Conservation (phyloP, 2,329 filamentous ascomycete species). For the Monilinia polystroma region DNA sequence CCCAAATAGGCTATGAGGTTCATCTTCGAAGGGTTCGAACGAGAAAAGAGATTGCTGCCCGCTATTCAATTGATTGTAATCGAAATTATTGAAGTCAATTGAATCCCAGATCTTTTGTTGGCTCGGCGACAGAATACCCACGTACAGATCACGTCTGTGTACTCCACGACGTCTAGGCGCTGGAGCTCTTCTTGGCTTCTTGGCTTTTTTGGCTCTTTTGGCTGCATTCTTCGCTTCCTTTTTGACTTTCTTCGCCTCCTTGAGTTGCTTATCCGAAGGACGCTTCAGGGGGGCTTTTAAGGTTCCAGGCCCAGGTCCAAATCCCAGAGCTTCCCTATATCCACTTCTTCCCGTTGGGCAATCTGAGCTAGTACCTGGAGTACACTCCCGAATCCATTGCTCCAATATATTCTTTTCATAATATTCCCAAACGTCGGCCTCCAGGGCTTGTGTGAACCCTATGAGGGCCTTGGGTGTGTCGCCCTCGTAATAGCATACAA, state of each 20-base stretch:
- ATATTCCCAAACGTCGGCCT: background rate
- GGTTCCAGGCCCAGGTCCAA: background rate
- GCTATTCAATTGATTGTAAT: background rate
- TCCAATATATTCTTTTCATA: background rate
- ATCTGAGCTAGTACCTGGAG: background rate
- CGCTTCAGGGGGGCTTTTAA: background rate
- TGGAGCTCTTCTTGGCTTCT: background rate
- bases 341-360: background rate
- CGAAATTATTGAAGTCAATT: constrained; percentile 13
- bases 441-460: background rate
- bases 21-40: constrained; percentile 7
- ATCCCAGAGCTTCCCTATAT: background rate
- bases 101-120: constrained; percentile 13
- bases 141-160: constrained; percentile 12
- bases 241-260: background rate
- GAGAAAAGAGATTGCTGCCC: constrained; percentile 16
- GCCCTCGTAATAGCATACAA: constrained; percentile 5
- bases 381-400: background rate
- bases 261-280: background rate
- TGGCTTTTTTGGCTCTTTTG: background rate
- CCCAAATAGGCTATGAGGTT: background rate
- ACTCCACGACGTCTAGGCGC: background rate
- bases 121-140: background rate
- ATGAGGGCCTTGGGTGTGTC: background rate
- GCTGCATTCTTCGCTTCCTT: background rate